Evolutionary conservation across 139 green algal species (phyloP).

Genomic region (Spirogloea muscicola): DNA sequence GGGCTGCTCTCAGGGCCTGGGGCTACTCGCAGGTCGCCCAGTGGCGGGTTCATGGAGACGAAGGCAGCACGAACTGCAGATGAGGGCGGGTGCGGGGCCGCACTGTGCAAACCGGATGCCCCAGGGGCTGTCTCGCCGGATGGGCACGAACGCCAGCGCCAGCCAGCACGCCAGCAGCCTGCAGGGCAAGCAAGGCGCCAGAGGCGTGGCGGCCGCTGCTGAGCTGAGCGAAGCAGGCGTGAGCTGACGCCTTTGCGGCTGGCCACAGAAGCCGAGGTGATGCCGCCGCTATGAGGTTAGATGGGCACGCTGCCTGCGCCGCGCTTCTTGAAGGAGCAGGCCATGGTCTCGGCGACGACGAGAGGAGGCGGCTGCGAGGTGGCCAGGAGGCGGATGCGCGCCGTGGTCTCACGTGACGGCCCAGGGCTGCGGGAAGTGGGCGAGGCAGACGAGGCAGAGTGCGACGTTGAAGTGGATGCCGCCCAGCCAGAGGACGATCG

Average conservation of each 20-base stretch:
- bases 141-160: neutral
- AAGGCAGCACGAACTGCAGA: neutral
- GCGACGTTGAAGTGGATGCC: neutral
- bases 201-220: neutral
- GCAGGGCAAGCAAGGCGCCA: neutral
- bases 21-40: no score
- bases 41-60: neutral
- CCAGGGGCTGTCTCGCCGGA: neutral
- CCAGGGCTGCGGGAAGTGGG: neutral
- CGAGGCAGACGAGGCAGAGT: neutral
- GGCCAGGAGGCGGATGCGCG: neutral
- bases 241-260: neutral
- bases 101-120: neutral
- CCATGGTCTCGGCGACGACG: neutral
- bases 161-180: neutral
- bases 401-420: constrained; percentile 5
- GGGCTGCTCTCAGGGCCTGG: no score
- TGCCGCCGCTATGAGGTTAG: neutral
- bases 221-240: neutral
- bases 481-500: neutral
- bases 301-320: neutral
- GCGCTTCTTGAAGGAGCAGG: neutral
- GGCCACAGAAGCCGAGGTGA: neutral
- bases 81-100: neutral
- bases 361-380: neutral